Percentiles rank a stretch among this genome's conserved stretches.
These are phyloP conservation scores for Xylariales sp. DNA, from an alignment of 2,329 filamentous ascomycete species.

Conservation along the genomic window DNA sequence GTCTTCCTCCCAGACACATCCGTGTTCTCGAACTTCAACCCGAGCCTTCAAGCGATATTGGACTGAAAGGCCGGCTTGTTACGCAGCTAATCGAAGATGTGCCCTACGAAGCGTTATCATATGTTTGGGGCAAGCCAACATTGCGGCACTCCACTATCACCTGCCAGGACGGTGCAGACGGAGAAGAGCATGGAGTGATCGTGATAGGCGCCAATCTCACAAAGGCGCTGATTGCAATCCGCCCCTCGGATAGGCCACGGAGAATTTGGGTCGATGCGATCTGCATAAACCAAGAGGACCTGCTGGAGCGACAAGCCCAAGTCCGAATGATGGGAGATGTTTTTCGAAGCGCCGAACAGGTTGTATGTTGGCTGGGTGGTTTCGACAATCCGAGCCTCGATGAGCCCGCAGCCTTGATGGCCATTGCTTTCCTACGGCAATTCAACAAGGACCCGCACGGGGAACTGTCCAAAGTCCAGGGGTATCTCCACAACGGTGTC, in stretches of 20 bases:
- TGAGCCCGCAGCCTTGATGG: not conserved
- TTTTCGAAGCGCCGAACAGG: not conserved
- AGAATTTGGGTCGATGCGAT: too few relatives aligned
- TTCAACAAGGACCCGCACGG: constrained; percentile 1
- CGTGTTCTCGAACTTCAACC: constrained; percentile 4
- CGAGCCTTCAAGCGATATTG: not conserved
- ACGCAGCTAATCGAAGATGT: not conserved
- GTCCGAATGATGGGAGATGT: constrained; percentile 3
- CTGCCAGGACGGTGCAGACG: constrained; percentile 1
- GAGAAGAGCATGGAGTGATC: not conserved
- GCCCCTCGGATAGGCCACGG: not conserved
- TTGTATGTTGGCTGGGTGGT: constrained; percentile 5
- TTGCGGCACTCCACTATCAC: not conserved
- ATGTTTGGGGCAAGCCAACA: constrained; percentile 7
- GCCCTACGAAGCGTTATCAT: constrained; percentile 5
- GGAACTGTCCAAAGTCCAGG: constrained; percentile 1
- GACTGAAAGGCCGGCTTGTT: constrained; percentile 1
- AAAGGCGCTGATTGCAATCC: constrained; percentile 1
- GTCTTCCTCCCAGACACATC: not conserved
- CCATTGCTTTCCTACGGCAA: constrained; percentile 3
- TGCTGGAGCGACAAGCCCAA: constrained; percentile 1
- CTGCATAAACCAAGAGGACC: too few relatives aligned
- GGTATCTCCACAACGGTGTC: constrained; percentile 2
- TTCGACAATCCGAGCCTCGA: constrained; percentile 3
- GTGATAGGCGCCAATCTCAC: constrained; percentile 4